Base-by-base conservation (phyloP, 495 filamentous ascomycete genomes). In the Poronia punctata region DNA sequence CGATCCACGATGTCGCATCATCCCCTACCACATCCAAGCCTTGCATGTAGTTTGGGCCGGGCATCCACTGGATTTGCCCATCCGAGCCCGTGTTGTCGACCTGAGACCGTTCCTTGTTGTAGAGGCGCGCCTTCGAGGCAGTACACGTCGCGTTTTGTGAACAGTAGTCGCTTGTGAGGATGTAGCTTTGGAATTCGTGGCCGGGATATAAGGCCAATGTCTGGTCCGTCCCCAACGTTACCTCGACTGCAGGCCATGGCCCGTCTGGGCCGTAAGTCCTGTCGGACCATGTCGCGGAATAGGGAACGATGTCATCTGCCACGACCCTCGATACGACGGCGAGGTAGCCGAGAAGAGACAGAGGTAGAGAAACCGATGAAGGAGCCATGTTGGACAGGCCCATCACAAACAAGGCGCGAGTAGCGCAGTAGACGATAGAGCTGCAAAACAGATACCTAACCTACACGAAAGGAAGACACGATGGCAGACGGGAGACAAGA, bases 161-260 rank as follows among this genome's bases (percentile, higher is more conserved):
- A n/a, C 55, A 59, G 22, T 59, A 59, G 21, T 56, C 47, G 39
- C 49, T 59, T 0, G 52, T 53, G 6, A 59, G 47, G 15, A 59
- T 31, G 12, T 50, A 56, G 14, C 18, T 49, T 25, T 56, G 49
- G 19, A 45, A 59, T 32, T 59, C 55, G 2, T 44, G 52, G 14
- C 62, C 62, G 3, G 58, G 58, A 28, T 58, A 64, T 14, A 65
- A 8, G 15, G 57, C 40, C 45, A 65, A 54, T 26, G 46, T 57
- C 24, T 59, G 56, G 25, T 47, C 28, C 4, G 17, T 30, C n/a
- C 62, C 56, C 7, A 64, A 7, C 5, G 38, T 53, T 17, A 65
- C 49, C 27, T 60, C 50, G 14, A 64, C 38, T 3, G 60, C 60
- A 23, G 50, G 57, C 61, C 61, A 64, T 16, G 61, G 61, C 7